Conservation (phyloP, 2,329 filamentous ascomycete genomes). For the Clonostachys sp. region DNA sequence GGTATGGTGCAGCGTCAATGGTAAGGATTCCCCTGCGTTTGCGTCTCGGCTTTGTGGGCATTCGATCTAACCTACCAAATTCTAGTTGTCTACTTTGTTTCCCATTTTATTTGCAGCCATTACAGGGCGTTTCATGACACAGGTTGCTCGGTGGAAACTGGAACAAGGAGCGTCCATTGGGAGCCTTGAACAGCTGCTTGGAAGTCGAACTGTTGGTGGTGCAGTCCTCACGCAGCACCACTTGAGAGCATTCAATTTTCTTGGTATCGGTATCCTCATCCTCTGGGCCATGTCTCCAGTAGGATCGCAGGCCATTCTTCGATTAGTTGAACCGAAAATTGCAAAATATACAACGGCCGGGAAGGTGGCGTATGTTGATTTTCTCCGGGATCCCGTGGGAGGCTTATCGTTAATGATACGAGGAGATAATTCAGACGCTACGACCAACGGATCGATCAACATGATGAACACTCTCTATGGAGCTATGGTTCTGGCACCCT, state of each 20-base stretch:
- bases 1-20: too few species aligned
- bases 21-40: too few species aligned
- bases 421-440: too few species aligned
- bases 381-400: too few species aligned
- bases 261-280: background rate
- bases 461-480: background rate
- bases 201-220: constrained; percentile 6
- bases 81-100: background rate
- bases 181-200: constrained; percentile 5
- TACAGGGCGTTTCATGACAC: constrained; percentile 4
- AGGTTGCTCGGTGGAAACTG: constrained; percentile 4
- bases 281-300: background rate
- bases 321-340: too few species aligned
- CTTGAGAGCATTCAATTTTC: background rate
- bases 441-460: too few species aligned
- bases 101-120: constrained; percentile 4
- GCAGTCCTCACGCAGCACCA: constrained; percentile 3
- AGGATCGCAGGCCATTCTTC: background rate
- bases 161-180: constrained; percentile 3
- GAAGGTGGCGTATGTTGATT: background rate
- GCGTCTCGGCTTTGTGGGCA: too few species aligned
- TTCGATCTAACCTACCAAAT: too few species aligned
- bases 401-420: rapidly evolving
- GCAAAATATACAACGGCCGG: background rate
- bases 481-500: background rate